Evolutionary conservation across 179 eudicot species (phyloP).

Genomic region (Beta corolliflora): DNA sequence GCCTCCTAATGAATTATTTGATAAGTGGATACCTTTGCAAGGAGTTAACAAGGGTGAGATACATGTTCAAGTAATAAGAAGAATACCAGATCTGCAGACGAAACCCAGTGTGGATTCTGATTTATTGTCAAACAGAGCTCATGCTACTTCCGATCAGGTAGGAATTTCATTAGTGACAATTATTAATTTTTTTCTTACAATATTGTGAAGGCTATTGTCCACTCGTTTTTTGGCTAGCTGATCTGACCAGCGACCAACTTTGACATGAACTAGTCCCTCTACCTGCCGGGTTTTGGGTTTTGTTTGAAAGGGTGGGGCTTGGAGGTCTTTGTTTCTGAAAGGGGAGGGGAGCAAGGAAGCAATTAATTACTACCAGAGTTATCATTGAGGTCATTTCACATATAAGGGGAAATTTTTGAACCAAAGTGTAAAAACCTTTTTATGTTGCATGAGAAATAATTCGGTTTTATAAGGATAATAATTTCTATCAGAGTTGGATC

Average conservation of each 20-base stretch:
- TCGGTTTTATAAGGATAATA: no score
- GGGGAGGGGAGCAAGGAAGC: no score
- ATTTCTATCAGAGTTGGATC: no score
- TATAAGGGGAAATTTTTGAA: no score
- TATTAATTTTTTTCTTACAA: not conserved
- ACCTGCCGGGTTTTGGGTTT: no score
- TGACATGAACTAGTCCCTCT: no score
- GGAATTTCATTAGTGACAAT: not conserved
- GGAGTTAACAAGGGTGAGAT: conserved; percentile 90
- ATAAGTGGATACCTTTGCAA: conserved; percentile 98
- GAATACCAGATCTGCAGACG: conserved; percentile 62
- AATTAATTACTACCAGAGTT: no score
- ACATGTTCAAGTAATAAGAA: conserved; percentile 76
- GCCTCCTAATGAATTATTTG: conserved; percentile 71
- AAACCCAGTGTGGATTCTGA: conserved; percentile 55
- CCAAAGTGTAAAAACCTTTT: no score
- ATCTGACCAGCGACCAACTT: not conserved
- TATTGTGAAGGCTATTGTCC: not conserved
- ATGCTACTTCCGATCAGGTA: conserved; percentile 65
- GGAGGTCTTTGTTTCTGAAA: no score
- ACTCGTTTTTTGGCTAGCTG: not conserved
- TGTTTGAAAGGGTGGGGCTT: no score
- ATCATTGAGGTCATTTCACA: no score
- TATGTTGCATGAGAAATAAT: no score
- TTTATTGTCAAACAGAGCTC: conserved; percentile 56